A percentile compares a stretch with the other conserved stretches of the same genome.
Evolutionary conservation across 1,284 basidiomycete genomes (phyloP).

Genomic region (Malassezia globosa): DNA sequence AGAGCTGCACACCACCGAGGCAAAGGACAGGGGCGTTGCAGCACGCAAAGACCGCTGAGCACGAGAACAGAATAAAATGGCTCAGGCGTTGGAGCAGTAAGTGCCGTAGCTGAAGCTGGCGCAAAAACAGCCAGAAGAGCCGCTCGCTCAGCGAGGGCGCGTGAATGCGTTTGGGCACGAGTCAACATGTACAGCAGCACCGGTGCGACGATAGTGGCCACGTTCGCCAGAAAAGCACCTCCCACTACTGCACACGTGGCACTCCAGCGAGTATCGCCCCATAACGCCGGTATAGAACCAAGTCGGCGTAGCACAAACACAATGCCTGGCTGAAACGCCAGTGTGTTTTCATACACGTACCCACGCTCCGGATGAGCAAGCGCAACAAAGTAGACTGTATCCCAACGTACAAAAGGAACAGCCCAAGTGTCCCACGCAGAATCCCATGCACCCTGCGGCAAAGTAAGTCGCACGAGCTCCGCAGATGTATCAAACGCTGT

Average conservation of each 20-base stretch:
- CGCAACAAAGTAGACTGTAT: conserved; percentile 63
- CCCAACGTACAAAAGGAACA: conserved; percentile 63
- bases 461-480: conserved; percentile 13
- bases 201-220: conserved; percentile 36
- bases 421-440: conserved; percentile 11
- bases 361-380: conserved; percentile 33
- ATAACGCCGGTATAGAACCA: conserved; percentile 4
- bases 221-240: background rate
- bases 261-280: conserved; percentile 18
- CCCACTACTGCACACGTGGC: conserved; percentile 17
- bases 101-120: conserved; percentile 61
- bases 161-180: conserved; percentile 46
- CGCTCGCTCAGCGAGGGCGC: conserved; percentile 55
- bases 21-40: background rate
- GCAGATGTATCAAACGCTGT: conserved; percentile 35
- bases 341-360: conserved; percentile 69
- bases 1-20: conserved; percentile 50
- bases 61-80: conserved; percentile 70
- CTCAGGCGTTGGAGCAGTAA: conserved; percentile 66
- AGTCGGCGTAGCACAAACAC: conserved; percentile 21
- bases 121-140: conserved; percentile 64
- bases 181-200: conserved; percentile 56
- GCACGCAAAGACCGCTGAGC: conserved; percentile 54
- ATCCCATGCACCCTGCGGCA: conserved; percentile 2
- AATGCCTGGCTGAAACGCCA: conserved; percentile 71